Evolutionary conservation across 2,329 filamentous ascomycete genomes (phyloP).

Genomic region (Xylaria arbuscula): DNA sequence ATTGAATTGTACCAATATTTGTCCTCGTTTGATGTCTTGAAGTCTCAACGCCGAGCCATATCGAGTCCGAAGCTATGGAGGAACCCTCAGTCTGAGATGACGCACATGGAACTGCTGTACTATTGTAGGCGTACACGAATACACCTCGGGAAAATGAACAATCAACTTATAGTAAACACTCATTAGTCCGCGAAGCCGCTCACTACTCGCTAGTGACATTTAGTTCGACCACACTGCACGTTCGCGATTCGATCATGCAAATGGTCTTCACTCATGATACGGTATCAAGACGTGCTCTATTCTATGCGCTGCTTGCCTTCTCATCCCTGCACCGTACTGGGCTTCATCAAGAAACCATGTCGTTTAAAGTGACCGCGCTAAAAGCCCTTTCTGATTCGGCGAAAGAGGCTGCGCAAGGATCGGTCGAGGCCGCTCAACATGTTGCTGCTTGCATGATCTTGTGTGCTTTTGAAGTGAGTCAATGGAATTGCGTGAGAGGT

Average conservation of each 20-base stretch:
- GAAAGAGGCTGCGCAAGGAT: slow-evolving; percentile 29
- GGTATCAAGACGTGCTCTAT: slow-evolving; percentile 38
- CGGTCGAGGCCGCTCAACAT: slow-evolving; percentile 45
- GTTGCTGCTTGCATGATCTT: slow-evolving; percentile 49
- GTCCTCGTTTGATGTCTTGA: background rate
- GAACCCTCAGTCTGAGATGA: slow-evolving; percentile 18
- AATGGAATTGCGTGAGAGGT: background rate
- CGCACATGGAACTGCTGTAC: slow-evolving; percentile 32
- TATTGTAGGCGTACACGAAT: slow-evolving; percentile 35
- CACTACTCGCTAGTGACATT: slow-evolving; percentile 43
- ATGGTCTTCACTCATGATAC: slow-evolving; percentile 43
- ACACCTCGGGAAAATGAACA: background rate
- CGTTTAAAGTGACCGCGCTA: slow-evolving; percentile 46
- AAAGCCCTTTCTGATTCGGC: slow-evolving; percentile 41
- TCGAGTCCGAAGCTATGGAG: slow-evolving; percentile 14
- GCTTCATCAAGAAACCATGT: slow-evolving; percentile 39
- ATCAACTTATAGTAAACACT: slow-evolving; percentile 2
- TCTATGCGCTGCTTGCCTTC: slow-evolving; percentile 45
- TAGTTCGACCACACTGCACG: slow-evolving; percentile 27
- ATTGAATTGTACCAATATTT: slow-evolving; percentile 39
- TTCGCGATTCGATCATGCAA: slow-evolving; percentile 43
- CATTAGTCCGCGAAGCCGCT: slow-evolving; percentile 39
- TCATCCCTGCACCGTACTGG: slow-evolving; percentile 44
- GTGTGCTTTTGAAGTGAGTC: slow-evolving; percentile 46
- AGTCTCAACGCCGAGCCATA: background rate